Conservation (phyloP, 495 filamentous ascomycete genomes). For the Xylaria cubensis region DNA sequence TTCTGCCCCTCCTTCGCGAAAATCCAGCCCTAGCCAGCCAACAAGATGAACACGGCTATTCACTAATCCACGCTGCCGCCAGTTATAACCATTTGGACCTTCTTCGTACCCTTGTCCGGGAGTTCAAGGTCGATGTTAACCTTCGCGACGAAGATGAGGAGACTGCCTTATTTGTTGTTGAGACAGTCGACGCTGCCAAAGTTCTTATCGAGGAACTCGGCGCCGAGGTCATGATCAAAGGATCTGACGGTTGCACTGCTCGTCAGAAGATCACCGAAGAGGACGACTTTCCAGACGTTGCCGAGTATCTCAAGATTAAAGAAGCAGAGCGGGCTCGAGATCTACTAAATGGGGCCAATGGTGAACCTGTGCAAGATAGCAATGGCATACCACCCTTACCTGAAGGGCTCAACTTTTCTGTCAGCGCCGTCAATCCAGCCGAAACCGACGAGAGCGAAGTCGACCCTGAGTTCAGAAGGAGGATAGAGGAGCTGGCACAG, state of each 20-base stretch:
- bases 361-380: conserved; percentile 28
- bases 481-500: conserved; percentile 79
- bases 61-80: conserved; percentile 86
- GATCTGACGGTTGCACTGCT: conserved; percentile 72
- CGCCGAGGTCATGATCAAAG: conserved; percentile 65
- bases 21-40: conserved; percentile 69
- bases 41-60: conserved; percentile 87
- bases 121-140: conserved; percentile 78
- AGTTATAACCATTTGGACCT: conserved; percentile 89
- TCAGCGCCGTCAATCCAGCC: conserved; percentile 70
- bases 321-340: conserved; percentile 42
- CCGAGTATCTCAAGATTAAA: conserved; percentile 66
- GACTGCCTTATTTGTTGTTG: conserved; percentile 86
- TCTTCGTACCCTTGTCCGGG: conserved; percentile 75
- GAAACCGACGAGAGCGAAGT: conserved; percentile 61
- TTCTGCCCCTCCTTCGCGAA: conserved; percentile 70
- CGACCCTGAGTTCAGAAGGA: conserved; percentile 73
- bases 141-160: conserved; percentile 88
- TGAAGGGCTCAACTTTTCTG: conserved; percentile 68
- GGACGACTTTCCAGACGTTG: conserved; percentile 71
- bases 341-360: conserved; percentile 38
- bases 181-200: conserved; percentile 76
- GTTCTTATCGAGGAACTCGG: conserved; percentile 82
- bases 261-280: conserved; percentile 74
- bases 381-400: conserved; percentile 60